phyloP scores from a whole-genome alignment of 2,329 filamentous ascomycete species.

The Paraphoma sp. region DNA sequence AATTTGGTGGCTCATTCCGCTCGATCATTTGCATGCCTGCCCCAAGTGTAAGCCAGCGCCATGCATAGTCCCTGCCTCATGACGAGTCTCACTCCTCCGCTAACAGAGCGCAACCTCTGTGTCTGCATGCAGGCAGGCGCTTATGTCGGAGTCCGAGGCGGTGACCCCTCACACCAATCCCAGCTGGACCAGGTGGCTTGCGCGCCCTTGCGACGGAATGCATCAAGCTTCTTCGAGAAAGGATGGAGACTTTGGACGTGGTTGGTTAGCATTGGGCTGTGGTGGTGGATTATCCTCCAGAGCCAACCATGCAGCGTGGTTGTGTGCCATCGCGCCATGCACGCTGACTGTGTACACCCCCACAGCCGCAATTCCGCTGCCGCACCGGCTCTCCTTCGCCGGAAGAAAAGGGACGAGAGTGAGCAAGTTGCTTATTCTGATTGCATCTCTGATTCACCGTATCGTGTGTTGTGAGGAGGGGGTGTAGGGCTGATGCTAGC shows the following conservation, averaged over 20 bases:
- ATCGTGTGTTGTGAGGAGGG: neutral
- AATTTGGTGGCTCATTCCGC: neutral
- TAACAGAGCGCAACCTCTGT: conserved; percentile 11
- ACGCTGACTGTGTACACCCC: conserved; percentile 18
- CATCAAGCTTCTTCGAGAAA: conserved; percentile 34
- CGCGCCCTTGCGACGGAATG: conserved; percentile 13
- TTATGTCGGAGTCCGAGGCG: conserved; percentile 39
- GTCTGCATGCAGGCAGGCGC: conserved; percentile 16
- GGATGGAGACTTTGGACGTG: conserved; percentile 27
- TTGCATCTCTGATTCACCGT: neutral
- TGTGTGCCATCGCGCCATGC: conserved; percentile 3
- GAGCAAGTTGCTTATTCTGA: neutral
- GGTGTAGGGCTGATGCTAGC: conserved; percentile 7
- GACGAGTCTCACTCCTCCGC: conserved; percentile 29
- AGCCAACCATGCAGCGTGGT: neutral
- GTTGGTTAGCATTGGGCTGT: neutral
- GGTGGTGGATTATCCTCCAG: neutral
- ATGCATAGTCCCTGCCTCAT: conserved; percentile 5
- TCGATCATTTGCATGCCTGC: neutral
- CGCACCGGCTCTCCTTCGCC: neutral
- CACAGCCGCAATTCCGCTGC: conserved; percentile 15
- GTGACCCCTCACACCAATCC: conserved; percentile 14
- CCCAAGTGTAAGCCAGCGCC: neutral
- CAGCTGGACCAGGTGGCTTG: conserved; percentile 12
- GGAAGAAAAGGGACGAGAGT: neutral